phyloP scores from a whole-genome alignment of 805 yeast genomes.

The Wickerhamomyces chaumierensis region DNA sequence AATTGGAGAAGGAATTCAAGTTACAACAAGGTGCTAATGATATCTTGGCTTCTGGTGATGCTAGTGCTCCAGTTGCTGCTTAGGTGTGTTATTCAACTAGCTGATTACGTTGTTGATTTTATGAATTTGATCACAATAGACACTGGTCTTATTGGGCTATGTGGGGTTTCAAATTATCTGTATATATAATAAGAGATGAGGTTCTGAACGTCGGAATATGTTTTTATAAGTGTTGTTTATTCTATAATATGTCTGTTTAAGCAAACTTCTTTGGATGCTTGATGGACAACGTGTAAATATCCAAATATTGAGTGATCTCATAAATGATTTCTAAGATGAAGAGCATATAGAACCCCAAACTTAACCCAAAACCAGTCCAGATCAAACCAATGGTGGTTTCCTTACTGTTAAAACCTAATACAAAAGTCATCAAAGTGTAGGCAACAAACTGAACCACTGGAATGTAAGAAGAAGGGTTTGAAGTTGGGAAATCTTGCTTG shows the following conservation, averaged over 20 bases:
- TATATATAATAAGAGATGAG: too few relatives aligned
- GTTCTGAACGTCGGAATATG: too few relatives aligned
- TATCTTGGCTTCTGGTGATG: slow-evolving; percentile 56
- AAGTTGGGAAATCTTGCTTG: slow-evolving; percentile 60
- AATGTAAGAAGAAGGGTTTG: slow-evolving; percentile 59
- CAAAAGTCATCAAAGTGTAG: slow-evolving; percentile 13
- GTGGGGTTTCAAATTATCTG: not conserved
- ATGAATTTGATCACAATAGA: too few relatives aligned
- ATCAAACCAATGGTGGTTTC: slow-evolving; percentile 38
- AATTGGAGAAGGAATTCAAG: slow-evolving; percentile 86
- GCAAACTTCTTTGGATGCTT: slow-evolving; percentile 54
- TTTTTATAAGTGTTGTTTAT: too few relatives aligned
- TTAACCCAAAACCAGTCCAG: slow-evolving; percentile 57
- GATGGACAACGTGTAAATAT: slow-evolving; percentile 75
- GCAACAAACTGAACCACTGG: slow-evolving; percentile 39
- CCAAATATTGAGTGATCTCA: slow-evolving; percentile 70
- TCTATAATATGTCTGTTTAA: too few relatives aligned
- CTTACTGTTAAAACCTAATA: slow-evolving; percentile 23
- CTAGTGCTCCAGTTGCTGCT: slow-evolving; percentile 21
- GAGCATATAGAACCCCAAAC: slow-evolving; percentile 56
- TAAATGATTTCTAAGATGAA: slow-evolving; percentile 70
- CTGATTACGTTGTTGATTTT: too few relatives aligned
- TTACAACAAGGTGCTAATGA: slow-evolving; percentile 71
- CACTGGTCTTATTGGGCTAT: too few relatives aligned
- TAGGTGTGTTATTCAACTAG: too few relatives aligned